A percentile compares a stretch with the other conserved stretches of the same genome.
Conservation (phyloP, 2,329 filamentous ascomycete species). For the Orbilia quercus region DNA sequence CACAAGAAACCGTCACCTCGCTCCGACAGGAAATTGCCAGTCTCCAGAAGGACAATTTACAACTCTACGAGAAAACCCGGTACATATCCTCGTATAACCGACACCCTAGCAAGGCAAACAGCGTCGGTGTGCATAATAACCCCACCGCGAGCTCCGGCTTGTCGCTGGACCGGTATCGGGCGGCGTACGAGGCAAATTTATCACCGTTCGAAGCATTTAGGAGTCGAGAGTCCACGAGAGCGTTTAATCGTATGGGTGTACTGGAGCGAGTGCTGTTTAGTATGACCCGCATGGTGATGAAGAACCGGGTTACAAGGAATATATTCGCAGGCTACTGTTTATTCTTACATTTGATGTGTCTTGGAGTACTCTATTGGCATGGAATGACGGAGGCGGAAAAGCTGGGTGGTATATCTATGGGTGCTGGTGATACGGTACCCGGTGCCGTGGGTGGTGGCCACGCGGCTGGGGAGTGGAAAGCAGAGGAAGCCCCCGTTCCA, state of each 20-base stretch:
- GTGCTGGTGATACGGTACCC: conserved; percentile 38
- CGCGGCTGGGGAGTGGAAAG: conserved; percentile 63
- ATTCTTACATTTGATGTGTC: conserved; percentile 86
- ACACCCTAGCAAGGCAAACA: conserved; percentile 71
- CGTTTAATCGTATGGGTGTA: conserved; percentile 91
- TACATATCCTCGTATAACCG: conserved; percentile 95
- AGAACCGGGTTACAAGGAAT: conserved; percentile 89
- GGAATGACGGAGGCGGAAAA: conserved; percentile 66
- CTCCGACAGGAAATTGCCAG: conserved; percentile 90
- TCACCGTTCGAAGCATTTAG: conserved; percentile 96
- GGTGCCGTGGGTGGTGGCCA: conserved; percentile 64
- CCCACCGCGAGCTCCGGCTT: conserved; percentile 72
- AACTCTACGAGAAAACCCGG: conserved; percentile 95
- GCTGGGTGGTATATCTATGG: conserved; percentile 33
- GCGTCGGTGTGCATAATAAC: conserved; percentile 75
- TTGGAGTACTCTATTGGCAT: conserved; percentile 86
- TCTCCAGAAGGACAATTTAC: conserved; percentile 94
- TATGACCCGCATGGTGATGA: conserved; percentile 87
- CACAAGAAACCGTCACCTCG: conserved; percentile 82
- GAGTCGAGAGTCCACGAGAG: conserved; percentile 88
- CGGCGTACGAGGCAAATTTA: conserved; percentile 93
- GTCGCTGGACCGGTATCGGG: conserved; percentile 84
- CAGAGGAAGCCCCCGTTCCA: conserved; percentile 44
- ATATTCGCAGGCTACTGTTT: conserved; percentile 93
- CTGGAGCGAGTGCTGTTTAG: conserved; percentile 91